Conservation (phyloP, 2,329 filamentous ascomycete genomes). For the Ramichloridium luteum region DNA sequence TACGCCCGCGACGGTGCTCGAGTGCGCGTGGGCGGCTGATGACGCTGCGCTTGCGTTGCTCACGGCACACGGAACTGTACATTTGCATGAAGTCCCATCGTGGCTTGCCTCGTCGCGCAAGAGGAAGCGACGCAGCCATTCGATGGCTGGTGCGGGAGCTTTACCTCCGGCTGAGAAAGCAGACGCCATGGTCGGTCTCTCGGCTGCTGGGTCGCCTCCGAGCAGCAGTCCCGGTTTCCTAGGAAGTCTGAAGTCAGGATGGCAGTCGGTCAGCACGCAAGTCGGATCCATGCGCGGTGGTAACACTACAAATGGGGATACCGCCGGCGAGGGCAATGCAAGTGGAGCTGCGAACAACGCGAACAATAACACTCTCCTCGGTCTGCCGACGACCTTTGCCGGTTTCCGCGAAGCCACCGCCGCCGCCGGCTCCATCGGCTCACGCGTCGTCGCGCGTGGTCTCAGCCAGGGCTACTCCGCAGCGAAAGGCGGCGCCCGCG, state of each 20-base stretch:
- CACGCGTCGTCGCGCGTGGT: conserved; percentile 59
- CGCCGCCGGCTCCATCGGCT: conserved; percentile 44
- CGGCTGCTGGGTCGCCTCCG: conserved; percentile 21
- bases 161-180: conserved; percentile 20
- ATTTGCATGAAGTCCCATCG: conserved; percentile 71
- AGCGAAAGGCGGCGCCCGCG: conserved; percentile 54
- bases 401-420: conserved; percentile 21
- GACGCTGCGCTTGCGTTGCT: conserved; percentile 79
- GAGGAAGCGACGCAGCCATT: conserved; percentile 15
- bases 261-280: conserved; percentile 30
- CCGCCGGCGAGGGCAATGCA: conserved; percentile 1
- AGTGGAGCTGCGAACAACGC: not conserved
- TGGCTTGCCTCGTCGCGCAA: conserved; percentile 25
- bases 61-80: conserved; percentile 88
- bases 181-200: conserved; percentile 21
- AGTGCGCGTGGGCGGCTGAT: conserved; percentile 76
- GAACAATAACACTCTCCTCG: not conserved
- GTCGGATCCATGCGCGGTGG: conserved; percentile 20
- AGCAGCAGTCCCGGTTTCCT: conserved; percentile 18
- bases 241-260: conserved; percentile 25
- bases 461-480: conserved; percentile 64
- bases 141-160: not conserved
- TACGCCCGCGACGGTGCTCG: conserved; percentile 81
- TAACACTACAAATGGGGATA: too few species aligned
- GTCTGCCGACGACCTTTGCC: conserved; percentile 21